Evolutionary conservation across 306 rosid species (phyloP).

Genomic region (Fagus crenata): DNA sequence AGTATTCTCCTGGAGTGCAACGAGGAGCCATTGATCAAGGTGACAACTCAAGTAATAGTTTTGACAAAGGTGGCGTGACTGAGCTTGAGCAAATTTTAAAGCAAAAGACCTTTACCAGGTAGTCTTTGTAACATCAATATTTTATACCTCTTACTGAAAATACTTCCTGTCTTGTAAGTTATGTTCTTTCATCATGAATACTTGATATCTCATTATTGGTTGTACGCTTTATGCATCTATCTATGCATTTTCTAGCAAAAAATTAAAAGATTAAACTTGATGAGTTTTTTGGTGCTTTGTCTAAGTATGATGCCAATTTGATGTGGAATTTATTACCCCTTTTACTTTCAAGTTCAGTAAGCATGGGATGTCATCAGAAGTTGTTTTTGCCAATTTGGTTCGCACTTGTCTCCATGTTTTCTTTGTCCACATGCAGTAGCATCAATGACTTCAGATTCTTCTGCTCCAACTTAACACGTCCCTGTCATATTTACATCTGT

Average conservation of each 20-base stretch:
- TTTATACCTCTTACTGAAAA: background rate
- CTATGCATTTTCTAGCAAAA: background rate
- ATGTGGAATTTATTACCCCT: background rate
- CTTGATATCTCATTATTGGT: background rate
- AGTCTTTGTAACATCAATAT: conserved; percentile 24
- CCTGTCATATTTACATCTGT: background rate
- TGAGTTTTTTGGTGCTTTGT: background rate
- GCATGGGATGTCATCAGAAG: background rate
- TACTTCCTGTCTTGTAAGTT: background rate
- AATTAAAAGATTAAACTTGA: background rate
- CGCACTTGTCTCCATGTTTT: background rate
- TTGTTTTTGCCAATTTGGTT: background rate
- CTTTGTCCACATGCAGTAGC: background rate
- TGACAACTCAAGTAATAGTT: conserved; percentile 38
- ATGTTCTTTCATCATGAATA: background rate
- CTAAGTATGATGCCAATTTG: background rate
- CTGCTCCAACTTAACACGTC: background rate
- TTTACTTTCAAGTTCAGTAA: background rate
- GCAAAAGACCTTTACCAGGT: conserved; percentile 91
- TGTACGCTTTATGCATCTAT: background rate
- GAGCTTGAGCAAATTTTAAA: conserved; percentile 77
- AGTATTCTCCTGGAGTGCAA: conserved; percentile 47
- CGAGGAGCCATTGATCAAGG: conserved; percentile 34
- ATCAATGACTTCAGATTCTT: background rate
- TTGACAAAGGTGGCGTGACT: conserved; percentile 48